Evolutionary conservation across 768 basidiomycete genomes (phyloP), one percentile per base, ranked within the genome.

Genomic region (Rickenella mellea): DNA sequence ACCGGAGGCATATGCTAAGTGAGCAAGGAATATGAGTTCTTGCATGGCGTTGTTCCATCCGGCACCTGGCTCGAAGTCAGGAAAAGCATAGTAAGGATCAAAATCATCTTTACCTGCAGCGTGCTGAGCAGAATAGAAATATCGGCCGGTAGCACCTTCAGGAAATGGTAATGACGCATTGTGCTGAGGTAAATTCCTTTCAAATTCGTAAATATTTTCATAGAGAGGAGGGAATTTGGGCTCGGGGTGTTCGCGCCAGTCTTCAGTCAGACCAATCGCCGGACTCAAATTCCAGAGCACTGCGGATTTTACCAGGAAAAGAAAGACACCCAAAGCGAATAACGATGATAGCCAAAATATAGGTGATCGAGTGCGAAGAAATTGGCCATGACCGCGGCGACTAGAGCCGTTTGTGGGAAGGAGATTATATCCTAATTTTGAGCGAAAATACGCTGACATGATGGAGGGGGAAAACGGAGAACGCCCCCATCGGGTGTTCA

Each of bases 31-130:
- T 3, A 80, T 41, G 44, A 76, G 66, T 44, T 79, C 78, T 45
- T 81, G 74, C 64, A 80, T 61, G 8, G 57, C 65, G 41, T 82
- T 82, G 2, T 78, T 78, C 75, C 75, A 80, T 3, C 79, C 80
- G 30, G 68, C 64, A 7, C 52, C 74, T 74, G 36, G 24, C 27
- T 24, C 14, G 25, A 17, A 17, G 33, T 30, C 11, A 10, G n/a
- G 9, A 25, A 6, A 15, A 2, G 27, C 32, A 44, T 51, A 12
- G 3, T 12, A 15, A 2, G 3, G n/a, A n/a, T n/a, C n/a, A n/a
- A n/a, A n/a, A n/a, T n/a, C n/a, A n/a, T n/a, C n/a, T 12, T 49
- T 36, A 67, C 71, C 53, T 4, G 52, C 55, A 11, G 63, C 68
- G 49, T 78, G 73, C 35, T 74, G 74, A 2, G 71, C 60, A 20